Base-by-base conservation (phyloP, 2,329 filamentous ascomycete genomes). In the Shiraia sp. region DNA sequence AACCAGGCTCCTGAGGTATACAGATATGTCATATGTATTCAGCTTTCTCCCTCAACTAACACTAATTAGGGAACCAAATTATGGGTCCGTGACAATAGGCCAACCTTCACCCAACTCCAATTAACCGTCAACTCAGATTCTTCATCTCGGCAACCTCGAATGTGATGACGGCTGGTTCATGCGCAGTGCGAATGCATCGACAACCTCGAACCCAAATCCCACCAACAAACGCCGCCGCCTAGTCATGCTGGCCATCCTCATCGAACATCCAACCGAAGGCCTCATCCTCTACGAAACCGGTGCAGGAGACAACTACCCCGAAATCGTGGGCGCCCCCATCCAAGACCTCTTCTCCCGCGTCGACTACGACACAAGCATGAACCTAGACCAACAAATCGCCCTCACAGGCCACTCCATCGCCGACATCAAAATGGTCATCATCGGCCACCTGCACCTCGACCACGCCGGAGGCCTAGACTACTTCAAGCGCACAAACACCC, bases 251-350 rank as follows among this genome's bases (percentile, higher is more conserved):
- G 53, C 55, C n/a, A 46, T 47, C 13, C 54, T 59, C 14, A 59
- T 63, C 26, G 35, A 45, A 41, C 63, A 69, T 31, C 65, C 65
- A 8, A 64, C 59, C 28, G 61, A 64, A 43, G 65, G 66, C 10
- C 57, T 69, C 17, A 65, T 69, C 17, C 52, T 70, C 24, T 70
- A 59, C 46, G 66, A 70, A 38, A 69, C 66, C 2, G 66, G 66
- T 12, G 57, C 55, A 5, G 66, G 66, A 7, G 36, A 57, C 13
- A 45, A 66, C 38, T 66, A 68, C 34, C 64, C 62, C 4, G 60
- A 65, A 30, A 33, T 52, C 30, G 55, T 57, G 15, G 56, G 59
- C 6, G 35, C 57, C 5, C 64, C 61, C 10, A 37, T 66, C 16
- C 63, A 63, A 46, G 65, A 68, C 40, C 46, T 68, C 25, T 66